Percentiles rank a stretch among this genome's conserved stretches.
Evolutionary conservation across 768 basidiomycete genomes (phyloP).

Genomic region (Termitomyces sp.): DNA sequence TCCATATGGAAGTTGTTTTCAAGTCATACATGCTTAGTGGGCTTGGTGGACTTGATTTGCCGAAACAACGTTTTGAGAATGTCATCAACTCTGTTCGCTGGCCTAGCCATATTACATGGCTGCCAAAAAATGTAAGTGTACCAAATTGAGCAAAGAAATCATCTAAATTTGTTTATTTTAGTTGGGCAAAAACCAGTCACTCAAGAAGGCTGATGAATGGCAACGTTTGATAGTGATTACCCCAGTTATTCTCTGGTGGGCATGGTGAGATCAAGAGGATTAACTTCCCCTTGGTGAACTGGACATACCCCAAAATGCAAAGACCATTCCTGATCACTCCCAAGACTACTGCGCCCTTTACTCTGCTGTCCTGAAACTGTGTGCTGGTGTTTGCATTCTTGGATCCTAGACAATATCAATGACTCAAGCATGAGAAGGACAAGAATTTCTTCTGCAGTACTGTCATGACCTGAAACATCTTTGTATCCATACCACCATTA

Average conservation of each 20-base stretch:
- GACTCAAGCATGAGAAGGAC: neutral
- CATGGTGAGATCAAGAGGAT: neutral
- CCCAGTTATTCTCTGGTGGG: neutral
- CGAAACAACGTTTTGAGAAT: conserved; percentile 22
- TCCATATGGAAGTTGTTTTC: no score
- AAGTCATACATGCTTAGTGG: conserved; percentile 25
- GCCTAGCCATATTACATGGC: conserved; percentile 28
- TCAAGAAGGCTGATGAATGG: conserved; percentile 26
- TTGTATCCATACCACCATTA: neutral
- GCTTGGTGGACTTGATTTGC: conserved; percentile 21
- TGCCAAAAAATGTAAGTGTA: conserved; percentile 31
- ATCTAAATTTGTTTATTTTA: no score
- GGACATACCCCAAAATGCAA: neutral
- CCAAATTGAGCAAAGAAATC: no score
- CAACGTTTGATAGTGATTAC: conserved; percentile 18
- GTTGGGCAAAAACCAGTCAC: conserved; percentile 28
- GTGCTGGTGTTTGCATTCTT: neutral
- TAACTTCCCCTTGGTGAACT: neutral
- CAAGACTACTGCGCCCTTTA: neutral
- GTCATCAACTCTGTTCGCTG: conserved; percentile 25
- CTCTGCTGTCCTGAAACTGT: neutral
- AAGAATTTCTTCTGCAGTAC: no score
- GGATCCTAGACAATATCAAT: neutral
- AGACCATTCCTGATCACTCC: neutral
- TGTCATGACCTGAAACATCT: no score